Base-by-base conservation (phyloP, 2,329 filamentous ascomycete species). In the Hypoxylon sp. region DNA sequence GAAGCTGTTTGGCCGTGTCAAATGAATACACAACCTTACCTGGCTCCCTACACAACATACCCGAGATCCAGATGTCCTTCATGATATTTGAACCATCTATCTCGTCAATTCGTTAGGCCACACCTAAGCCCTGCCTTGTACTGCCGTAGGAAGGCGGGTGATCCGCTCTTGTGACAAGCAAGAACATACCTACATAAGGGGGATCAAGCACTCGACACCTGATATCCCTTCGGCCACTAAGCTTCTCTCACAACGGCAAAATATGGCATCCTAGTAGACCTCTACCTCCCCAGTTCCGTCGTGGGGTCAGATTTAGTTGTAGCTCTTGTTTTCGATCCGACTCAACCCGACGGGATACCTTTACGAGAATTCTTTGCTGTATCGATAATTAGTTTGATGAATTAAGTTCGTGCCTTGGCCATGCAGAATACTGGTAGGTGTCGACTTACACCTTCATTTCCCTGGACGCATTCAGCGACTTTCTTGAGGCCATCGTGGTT, bases 221-320 rank as follows among this genome's bases (percentile, higher is more conserved):
- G 13, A 30, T 32, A 50, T 48, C 30, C 14, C 13, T 43, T 21
- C 2, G 21, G 14, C 21, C n/a, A 41, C 30, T 23, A 34, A n/a
- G 30, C 28, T 30, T 28, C 30, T 6, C n/a, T n/a, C 83, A 97
- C 62, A 97, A 73, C 25, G 93, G 93, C 72, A 97, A 81, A 70
- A 98, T 87, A 82, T 98, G 94, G 79, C 95, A 99, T 60, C 95
- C 95, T 74, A 99, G 82, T 78, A 97, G 82, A 11, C 95, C 96
- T 79, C 93, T 86, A 30, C 96, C 96, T 72, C 95, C 95, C 95
- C 96, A 99, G 76, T 94, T 86, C 48, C 89, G 87, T 73, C 89
- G 87, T 58, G 95, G 95, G 51, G 85, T 93, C 70, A 99, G 81
- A 70, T 87, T 89, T 74, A 98, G 80, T 63, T 89, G 86, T 63